phyloP scores from a whole-genome alignment of 495 filamentous ascomycete genomes.

The Podospora comata region DNA sequence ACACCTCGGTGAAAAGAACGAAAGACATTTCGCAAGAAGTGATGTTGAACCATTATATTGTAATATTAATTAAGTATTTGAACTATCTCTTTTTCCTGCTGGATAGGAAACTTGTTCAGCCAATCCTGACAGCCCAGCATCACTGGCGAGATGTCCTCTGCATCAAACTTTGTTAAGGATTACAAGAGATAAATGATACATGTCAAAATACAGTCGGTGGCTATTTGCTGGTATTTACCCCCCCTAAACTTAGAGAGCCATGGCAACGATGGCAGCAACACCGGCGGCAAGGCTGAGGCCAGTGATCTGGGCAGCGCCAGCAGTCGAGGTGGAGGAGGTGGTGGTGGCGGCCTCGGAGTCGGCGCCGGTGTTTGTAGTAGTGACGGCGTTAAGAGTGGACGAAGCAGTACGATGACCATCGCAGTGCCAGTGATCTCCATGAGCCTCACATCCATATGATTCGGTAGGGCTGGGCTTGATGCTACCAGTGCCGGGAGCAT shows the following conservation, averaged over 20 bases:
- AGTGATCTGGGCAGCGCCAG: slow-evolving; percentile 9
- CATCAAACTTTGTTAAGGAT: neutral
- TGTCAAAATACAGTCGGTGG: neutral
- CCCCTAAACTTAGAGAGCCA: slow-evolving; percentile 11
- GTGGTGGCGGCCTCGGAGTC: neutral
- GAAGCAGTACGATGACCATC: slow-evolving; percentile 29
- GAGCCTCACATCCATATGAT: slow-evolving; percentile 36
- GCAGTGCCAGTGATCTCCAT: slow-evolving; percentile 45
- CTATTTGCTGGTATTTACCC: neutral
- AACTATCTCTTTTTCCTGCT: too few species aligned
- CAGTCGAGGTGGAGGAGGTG: slow-evolving; percentile 4
- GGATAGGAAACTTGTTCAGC: neutral
- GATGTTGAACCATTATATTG: too few species aligned
- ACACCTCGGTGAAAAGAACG: too few species aligned
- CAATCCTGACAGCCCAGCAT: neutral
- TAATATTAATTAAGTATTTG: too few species aligned
- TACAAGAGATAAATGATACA: neutral
- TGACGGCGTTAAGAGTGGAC: neutral
- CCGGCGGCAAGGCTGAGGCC: slow-evolving; percentile 19
- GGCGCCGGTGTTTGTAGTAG: neutral
- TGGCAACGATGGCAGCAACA: slow-evolving; percentile 10
- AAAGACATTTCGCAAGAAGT: too few species aligned
- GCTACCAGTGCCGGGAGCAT: slow-evolving; percentile 19
- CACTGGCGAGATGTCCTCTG: neutral
- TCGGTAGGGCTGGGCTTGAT: slow-evolving; percentile 36